These are phyloP conservation scores for Russula virescens DNA, from an alignment of 768 basidiomycete genomes.

Conservation along the genomic window DNA sequence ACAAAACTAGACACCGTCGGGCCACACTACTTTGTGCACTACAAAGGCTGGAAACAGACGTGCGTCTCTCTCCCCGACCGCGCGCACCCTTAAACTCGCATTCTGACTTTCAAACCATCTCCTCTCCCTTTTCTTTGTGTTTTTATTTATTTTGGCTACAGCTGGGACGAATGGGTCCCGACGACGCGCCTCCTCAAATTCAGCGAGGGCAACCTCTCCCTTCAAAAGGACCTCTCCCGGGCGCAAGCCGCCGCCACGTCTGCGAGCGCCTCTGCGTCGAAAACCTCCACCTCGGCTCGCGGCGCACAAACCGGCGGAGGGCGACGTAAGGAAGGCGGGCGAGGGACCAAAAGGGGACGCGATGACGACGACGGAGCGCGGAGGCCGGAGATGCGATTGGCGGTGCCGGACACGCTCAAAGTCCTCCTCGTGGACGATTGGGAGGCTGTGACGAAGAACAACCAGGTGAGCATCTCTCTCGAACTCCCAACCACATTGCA, in stretches of 20 bases:
- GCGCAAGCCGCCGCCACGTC: conserved; percentile 39
- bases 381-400: conserved; percentile 86
- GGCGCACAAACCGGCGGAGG: conserved; percentile 22
- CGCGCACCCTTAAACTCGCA: not conserved
- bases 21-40: conserved; percentile 91
- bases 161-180: conserved; percentile 98
- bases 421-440: conserved; percentile 91
- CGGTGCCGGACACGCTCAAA: conserved; percentile 87
- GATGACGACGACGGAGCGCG: conserved; percentile 78
- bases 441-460: conserved; percentile 95
- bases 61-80: conserved; percentile 34
- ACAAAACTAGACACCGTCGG: conserved; percentile 58
- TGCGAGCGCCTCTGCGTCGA: conserved; percentile 33
- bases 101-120: not conserved
- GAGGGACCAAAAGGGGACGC: conserved; percentile 64
- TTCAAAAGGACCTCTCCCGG: conserved; percentile 64
- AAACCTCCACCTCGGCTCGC: conserved; percentile 26
- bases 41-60: conserved; percentile 99
- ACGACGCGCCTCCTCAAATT: conserved; percentile 72
- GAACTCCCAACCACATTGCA: no score
- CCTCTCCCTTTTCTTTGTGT: no score
- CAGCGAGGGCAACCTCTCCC: conserved; percentile 71
- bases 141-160: conserved; percentile 28
- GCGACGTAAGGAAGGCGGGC: conserved; percentile 53
- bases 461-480: conserved; percentile 51